phyloP scores from a whole-genome alignment of 2,329 filamentous ascomycete genomes.

The Phaeosphaeriaceae sp. region DNA sequence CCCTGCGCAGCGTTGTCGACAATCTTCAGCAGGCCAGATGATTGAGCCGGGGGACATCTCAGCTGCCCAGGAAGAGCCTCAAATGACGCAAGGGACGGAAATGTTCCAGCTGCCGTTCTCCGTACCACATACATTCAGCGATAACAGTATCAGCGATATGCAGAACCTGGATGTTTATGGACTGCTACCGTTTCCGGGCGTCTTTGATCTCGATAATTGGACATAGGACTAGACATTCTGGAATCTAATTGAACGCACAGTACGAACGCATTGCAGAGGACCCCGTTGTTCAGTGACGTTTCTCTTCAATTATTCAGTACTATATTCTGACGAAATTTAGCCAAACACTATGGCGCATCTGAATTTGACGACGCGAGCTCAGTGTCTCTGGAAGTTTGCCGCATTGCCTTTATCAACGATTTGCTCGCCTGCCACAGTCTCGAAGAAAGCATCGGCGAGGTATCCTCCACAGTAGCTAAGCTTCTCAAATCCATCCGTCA shows the following conservation, averaged over 20 bases:
- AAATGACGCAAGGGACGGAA: neutral
- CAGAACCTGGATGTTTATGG: slow-evolving; percentile 12
- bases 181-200: slow-evolving; percentile 18
- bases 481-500: slow-evolving; percentile 49
- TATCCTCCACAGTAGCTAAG: slow-evolving; percentile 46
- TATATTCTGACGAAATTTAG: no score
- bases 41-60: neutral
- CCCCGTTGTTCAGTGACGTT: no score
- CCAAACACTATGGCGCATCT: no score
- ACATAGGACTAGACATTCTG: slow-evolving; percentile 1
- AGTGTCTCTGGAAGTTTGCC: slow-evolving; percentile 11
- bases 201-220: slow-evolving; percentile 17
- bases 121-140: slow-evolving; percentile 13
- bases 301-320: no score
- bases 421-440: slow-evolving; percentile 39
- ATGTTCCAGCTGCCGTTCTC: neutral
- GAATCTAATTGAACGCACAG: no score
- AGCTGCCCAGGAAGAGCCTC: neutral
- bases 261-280: no score
- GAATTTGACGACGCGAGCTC: neutral
- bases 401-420: slow-evolving; percentile 18
- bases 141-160: slow-evolving; percentile 2
- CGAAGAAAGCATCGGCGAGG: slow-evolving; percentile 49
- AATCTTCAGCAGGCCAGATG: slow-evolving; percentile 12
- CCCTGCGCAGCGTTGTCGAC: neutral